A percentile compares a stretch with the other conserved stretches of the same genome.
Evolutionary conservation across 2,329 filamentous ascomycete species (phyloP).

Genomic region (Microsporum ferrugineum): DNA sequence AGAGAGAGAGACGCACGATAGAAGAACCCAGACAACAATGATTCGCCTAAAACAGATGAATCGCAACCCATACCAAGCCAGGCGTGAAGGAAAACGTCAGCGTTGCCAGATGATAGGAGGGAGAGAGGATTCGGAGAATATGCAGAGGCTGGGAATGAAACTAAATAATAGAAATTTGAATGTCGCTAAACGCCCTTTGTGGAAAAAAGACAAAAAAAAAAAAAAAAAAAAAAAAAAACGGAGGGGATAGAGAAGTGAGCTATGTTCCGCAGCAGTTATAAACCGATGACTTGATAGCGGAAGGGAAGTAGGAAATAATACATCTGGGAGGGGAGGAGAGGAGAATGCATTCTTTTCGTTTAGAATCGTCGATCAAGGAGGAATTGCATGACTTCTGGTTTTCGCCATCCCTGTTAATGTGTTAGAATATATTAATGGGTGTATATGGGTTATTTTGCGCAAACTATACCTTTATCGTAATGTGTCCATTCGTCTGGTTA

Average conservation of each 20-base stretch:
- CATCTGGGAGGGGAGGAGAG: background rate
- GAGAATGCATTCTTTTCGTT: background rate
- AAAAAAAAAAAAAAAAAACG: background rate
- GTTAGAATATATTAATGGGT: no score
- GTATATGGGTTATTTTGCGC: no score
- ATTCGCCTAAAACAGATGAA: background rate
- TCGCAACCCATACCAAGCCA: background rate
- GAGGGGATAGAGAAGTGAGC: background rate
- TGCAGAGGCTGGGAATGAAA: background rate
- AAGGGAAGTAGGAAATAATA: background rate
- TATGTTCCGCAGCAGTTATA: background rate
- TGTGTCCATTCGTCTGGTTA: slow-evolving; percentile 56
- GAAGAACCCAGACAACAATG: background rate
- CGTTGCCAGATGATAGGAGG: background rate
- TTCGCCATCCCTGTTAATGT: slow-evolving; percentile 37
- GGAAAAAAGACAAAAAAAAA: background rate
- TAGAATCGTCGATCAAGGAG: slow-evolving; percentile 37
- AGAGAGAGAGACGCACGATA: background rate
- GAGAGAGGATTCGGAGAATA: background rate
- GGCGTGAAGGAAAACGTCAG: background rate
- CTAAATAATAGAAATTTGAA: background rate
- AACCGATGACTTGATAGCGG: background rate
- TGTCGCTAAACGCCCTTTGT: background rate
- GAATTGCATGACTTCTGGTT: slow-evolving; percentile 39
- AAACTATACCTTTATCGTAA: slow-evolving; percentile 56